These are phyloP conservation scores for Scleroderma citrinum DNA, from an alignment of 768 basidiomycete genomes.

Conservation along the genomic window DNA sequence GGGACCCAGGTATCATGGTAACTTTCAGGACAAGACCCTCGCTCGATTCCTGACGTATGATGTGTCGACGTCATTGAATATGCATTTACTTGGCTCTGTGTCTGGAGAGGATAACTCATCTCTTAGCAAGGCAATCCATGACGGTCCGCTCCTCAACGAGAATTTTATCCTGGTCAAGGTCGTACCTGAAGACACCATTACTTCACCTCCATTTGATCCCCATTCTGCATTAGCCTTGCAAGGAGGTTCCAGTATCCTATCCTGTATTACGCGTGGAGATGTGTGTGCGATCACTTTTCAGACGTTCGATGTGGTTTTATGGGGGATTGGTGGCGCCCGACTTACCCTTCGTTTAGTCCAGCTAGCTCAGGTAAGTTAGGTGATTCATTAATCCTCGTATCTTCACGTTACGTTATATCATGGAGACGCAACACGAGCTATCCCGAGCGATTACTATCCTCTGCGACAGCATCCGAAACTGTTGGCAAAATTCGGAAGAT, in stretches of 20 bases:
- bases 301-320: constrained; percentile 68
- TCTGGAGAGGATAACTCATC: constrained; percentile 32
- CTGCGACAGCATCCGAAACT: constrained; percentile 71
- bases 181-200: constrained; percentile 18
- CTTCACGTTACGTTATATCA: not conserved
- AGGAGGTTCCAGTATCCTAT: not conserved
- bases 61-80: constrained; percentile 76
- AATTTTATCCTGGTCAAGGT: constrained; percentile 37
- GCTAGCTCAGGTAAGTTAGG: constrained; percentile 54
- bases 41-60: constrained; percentile 80
- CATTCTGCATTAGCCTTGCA: not conserved
- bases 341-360: constrained; percentile 70
- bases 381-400: not conserved
- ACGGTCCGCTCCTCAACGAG: constrained; percentile 37
- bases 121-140: constrained; percentile 35
- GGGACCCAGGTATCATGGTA: constrained; percentile 70
- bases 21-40: constrained; percentile 67
- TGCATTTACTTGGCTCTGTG: constrained; percentile 56
- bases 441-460: constrained; percentile 68
- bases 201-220: constrained; percentile 11
- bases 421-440: constrained; percentile 69
- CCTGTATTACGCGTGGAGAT: constrained; percentile 37
- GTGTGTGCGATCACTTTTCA: constrained; percentile 54
- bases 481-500: constrained; percentile 93
- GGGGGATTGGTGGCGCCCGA: constrained; percentile 79